These are phyloP conservation scores for Zarea fungicola DNA, from an alignment of 2,329 filamentous ascomycete genomes.

Conservation along the genomic window DNA sequence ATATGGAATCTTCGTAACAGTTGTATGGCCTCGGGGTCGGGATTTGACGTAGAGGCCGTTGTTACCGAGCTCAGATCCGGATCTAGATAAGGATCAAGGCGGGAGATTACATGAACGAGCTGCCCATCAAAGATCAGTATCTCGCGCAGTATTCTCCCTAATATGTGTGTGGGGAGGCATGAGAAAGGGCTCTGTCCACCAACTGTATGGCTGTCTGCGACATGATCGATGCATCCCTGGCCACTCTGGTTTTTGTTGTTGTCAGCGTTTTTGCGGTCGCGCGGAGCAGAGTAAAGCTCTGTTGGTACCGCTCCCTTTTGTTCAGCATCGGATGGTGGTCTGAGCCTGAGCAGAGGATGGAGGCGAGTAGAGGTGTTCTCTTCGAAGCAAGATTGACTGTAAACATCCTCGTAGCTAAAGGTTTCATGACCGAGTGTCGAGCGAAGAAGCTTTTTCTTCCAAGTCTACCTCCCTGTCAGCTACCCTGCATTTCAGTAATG, in stretches of 20 bases:
- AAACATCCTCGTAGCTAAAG: slow-evolving; percentile 17
- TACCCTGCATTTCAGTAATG: too few relatives aligned
- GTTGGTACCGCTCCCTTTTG: background rate
- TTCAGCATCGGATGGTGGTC: background rate
- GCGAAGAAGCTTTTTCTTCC: background rate
- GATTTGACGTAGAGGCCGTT: background rate
- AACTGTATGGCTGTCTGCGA: background rate
- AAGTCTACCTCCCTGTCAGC: slow-evolving; percentile 3
- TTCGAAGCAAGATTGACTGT: slow-evolving; percentile 26
- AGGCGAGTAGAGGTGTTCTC: slow-evolving; percentile 26
- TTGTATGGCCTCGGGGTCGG: slow-evolving; percentile 14
- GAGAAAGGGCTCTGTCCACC: background rate
- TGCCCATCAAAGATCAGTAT: slow-evolving; percentile 30
- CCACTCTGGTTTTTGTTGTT: too few relatives aligned
- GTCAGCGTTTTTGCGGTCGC: background rate
- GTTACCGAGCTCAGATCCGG: background rate
- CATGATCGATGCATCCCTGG: too few relatives aligned
- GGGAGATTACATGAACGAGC: slow-evolving; percentile 39
- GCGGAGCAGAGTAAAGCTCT: background rate
- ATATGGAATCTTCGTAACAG: slow-evolving; percentile 37
- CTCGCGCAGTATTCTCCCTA: slow-evolving; percentile 31
- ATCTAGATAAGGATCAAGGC: slow-evolving; percentile 35
- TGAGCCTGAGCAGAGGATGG: background rate
- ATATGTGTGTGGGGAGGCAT: slow-evolving; percentile 24
- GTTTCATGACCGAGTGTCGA: background rate